phyloP scores from a whole-genome alignment of 2,329 filamentous ascomycete species.

The Sporothrix inflata region DNA sequence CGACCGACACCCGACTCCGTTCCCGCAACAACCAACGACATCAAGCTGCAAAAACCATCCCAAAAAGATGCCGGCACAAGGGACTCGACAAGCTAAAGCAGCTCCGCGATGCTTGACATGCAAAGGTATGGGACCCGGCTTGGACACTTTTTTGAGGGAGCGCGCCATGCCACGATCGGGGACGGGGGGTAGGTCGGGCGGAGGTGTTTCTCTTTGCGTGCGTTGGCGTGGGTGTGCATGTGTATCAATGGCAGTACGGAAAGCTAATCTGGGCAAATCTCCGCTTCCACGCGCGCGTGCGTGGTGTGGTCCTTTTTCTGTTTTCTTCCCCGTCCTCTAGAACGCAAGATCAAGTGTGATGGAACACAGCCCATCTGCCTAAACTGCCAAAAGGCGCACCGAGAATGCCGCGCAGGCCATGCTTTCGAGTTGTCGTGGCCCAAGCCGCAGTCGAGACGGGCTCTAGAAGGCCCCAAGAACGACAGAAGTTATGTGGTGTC shows the following conservation, averaged over 20 bases:
- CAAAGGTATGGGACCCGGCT: conserved; percentile 20
- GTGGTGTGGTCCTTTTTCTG: neutral
- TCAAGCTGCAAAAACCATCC: neutral
- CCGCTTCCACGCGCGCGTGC: neutral
- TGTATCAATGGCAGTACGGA: neutral
- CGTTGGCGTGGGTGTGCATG: neutral
- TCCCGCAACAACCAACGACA: neutral
- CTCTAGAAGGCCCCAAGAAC: conserved; percentile 11
- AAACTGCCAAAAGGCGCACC: conserved; percentile 28
- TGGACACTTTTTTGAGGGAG: neutral
- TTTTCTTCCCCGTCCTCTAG: neutral
- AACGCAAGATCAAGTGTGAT: conserved; percentile 32
- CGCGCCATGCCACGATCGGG: neutral
- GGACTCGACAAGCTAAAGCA: neutral
- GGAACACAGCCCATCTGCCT: conserved; percentile 24
- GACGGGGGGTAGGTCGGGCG: neutral
- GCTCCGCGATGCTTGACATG: conserved; percentile 23
- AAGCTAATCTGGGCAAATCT: neutral
- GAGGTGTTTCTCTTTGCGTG: neutral
- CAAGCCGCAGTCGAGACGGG: conserved; percentile 19
- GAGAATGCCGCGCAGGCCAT: conserved; percentile 24
- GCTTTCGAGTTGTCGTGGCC: conserved; percentile 31
- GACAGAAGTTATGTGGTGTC: neutral
- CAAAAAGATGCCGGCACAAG: neutral
- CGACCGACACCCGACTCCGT: neutral